Percentiles rank a stretch among this genome's conserved stretches.
Conservation (phyloP, 2,329 filamentous ascomycete species). For the Alternaria arborescens region DNA sequence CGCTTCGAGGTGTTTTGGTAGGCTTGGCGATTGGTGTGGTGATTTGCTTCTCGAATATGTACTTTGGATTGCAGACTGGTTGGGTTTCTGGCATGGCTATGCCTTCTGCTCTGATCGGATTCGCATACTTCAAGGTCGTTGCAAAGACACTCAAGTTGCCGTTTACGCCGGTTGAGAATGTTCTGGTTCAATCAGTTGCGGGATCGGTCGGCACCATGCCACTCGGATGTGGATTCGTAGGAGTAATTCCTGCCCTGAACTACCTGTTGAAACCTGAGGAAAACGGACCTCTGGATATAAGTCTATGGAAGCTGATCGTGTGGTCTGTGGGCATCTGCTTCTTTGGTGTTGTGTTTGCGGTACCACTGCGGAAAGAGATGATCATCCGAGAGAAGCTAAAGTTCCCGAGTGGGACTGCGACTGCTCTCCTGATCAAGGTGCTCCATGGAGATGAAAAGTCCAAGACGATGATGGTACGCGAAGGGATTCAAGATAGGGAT, state of each 20-base stretch:
- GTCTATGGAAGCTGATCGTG: constrained; percentile 78
- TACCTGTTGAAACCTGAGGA: constrained; percentile 82
- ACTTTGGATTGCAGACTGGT: constrained; percentile 94
- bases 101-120: constrained; percentile 93
- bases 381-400: constrained; percentile 91
- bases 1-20: constrained; percentile 77
- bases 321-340: constrained; percentile 95
- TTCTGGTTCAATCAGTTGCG: constrained; percentile 93
- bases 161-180: constrained; percentile 95
- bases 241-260: constrained; percentile 91
- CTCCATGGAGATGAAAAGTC: constrained; percentile 71
- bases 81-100: constrained; percentile 93
- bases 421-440: constrained; percentile 89
- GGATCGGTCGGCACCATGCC: constrained; percentile 98
- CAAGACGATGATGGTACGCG: constrained; percentile 14
- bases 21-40: constrained; percentile 86
- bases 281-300: constrained; percentile 76
- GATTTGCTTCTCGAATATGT: constrained; percentile 97
- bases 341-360: constrained; percentile 96
- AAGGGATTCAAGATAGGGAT: constrained; percentile 7
- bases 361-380: constrained; percentile 87
- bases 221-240: constrained; percentile 92
- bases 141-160: constrained; percentile 76
- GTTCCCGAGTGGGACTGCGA: constrained; percentile 95
- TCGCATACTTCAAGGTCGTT: constrained; percentile 87